Conservation (phyloP, 2,329 filamentous ascomycete genomes). For the Nemania bipapillata region DNA sequence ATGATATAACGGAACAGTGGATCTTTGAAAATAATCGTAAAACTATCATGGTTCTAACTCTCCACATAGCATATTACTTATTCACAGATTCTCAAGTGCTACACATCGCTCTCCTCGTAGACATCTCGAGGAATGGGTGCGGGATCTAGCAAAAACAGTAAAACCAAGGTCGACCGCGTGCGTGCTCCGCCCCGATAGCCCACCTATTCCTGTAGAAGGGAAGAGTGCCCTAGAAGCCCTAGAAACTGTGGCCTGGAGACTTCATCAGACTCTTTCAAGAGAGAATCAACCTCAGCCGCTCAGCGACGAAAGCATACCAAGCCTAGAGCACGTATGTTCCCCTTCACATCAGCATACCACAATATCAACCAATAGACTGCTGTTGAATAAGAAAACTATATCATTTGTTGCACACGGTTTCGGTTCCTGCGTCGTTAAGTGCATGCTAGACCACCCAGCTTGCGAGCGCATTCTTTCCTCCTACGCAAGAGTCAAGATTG, state of each 20-base stretch:
- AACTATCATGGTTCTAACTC: too few relatives aligned
- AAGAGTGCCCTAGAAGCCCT: too few relatives aligned
- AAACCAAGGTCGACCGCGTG: background rate
- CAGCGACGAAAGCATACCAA: too few relatives aligned
- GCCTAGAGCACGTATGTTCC: background rate
- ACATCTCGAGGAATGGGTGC: background rate
- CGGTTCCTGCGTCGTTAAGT: background rate
- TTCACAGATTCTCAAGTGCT: background rate
- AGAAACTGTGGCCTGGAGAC: too few relatives aligned
- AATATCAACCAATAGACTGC: too few relatives aligned
- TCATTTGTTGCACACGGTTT: constrained; percentile 1
- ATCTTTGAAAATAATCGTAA: background rate
- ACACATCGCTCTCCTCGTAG: background rate
- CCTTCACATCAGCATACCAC: background rate
- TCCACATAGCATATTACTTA: background rate
- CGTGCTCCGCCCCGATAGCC: background rate
- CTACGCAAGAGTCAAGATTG: background rate
- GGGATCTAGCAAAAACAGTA: background rate
- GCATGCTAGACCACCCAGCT: background rate
- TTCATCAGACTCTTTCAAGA: too few relatives aligned
- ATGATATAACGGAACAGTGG: too few relatives aligned
- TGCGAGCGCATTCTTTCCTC: too few relatives aligned
- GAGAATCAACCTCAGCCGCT: too few relatives aligned
- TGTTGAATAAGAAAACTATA: background rate
- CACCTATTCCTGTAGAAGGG: too few relatives aligned